Evolutionary conservation across 495 filamentous ascomycete genomes (phyloP).

Genomic region (Tuber melanosporum): DNA sequence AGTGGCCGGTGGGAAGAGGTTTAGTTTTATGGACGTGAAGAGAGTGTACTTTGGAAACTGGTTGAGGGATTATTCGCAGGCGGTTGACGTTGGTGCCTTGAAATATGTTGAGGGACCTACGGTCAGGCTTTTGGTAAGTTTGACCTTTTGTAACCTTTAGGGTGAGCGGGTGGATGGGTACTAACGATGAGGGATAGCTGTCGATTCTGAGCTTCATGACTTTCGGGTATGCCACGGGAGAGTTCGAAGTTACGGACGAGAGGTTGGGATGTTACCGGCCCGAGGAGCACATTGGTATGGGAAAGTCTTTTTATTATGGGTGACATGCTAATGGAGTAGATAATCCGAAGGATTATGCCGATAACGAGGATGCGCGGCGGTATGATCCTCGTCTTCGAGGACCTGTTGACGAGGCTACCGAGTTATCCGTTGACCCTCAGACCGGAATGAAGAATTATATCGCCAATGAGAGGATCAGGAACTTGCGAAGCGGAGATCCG

Average conservation of each 20-base stretch:
- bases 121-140: slow-evolving; percentile 62
- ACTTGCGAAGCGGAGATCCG: slow-evolving; percentile 56
- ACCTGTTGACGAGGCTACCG: slow-evolving; percentile 68
- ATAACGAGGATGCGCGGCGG: slow-evolving; percentile 75
- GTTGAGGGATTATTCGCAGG: slow-evolving; percentile 76
- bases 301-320: neutral
- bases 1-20: slow-evolving; percentile 73
- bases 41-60: slow-evolving; percentile 88
- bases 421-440: slow-evolving; percentile 66
- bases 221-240: slow-evolving; percentile 77
- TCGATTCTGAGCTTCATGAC: slow-evolving; percentile 56
- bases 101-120: slow-evolving; percentile 83
- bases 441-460: slow-evolving; percentile 92
- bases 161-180: neutral
- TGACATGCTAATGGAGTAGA: slow-evolving; percentile 41
- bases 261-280: slow-evolving; percentile 82
- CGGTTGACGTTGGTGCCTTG: slow-evolving; percentile 78
- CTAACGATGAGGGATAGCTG: slow-evolving; percentile 27
- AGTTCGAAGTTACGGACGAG: slow-evolving; percentile 86
- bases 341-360: slow-evolving; percentile 73
- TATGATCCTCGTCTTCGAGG: slow-evolving; percentile 74
- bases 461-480: slow-evolving; percentile 65
- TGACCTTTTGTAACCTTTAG: slow-evolving; percentile 41
- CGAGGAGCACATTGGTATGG: slow-evolving; percentile 68
- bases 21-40: slow-evolving; percentile 78